phyloP scores from a whole-genome alignment of 257 asterid genomes.

The Fraxinus quadrangulata region DNA sequence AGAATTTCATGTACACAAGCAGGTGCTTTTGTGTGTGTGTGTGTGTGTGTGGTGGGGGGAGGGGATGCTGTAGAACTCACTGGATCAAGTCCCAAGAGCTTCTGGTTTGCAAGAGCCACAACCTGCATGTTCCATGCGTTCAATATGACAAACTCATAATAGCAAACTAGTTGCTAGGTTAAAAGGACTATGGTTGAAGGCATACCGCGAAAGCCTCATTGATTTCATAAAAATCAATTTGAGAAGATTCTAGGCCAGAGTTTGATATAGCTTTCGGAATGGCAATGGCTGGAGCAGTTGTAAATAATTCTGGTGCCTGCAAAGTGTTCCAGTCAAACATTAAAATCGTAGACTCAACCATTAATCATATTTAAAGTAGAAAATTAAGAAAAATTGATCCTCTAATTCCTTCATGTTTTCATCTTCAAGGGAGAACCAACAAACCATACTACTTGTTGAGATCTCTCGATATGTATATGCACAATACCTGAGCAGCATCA shows the following conservation, averaged over 20 bases:
- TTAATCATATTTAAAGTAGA: conserved; percentile 6
- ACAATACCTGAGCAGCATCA: conserved; percentile 92
- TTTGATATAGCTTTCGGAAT: conserved; percentile 89
- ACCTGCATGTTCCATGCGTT: conserved; percentile 53
- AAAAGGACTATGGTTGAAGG: conserved; percentile 23
- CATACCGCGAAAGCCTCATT: conserved; percentile 95
- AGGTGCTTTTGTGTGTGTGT: neutral
- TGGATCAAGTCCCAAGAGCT: conserved; percentile 65
- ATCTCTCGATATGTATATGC: neutral
- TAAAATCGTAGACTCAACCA: conserved; percentile 9
- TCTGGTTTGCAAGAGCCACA: conserved; percentile 96
- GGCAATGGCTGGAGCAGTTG: conserved; percentile 95
- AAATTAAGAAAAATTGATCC: conserved; percentile 1
- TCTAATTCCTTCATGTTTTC: neutral
- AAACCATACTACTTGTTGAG: neutral
- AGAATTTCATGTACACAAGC: neutral
- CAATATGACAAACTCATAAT: conserved; percentile 2
- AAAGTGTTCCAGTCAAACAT: conserved; percentile 22
- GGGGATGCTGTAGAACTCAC: conserved; percentile 47
- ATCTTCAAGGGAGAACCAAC: neutral
- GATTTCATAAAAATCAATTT: conserved; percentile 87
- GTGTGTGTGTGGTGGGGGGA: neutral
- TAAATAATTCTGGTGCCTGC: conserved; percentile 96
- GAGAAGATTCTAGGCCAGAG: conserved; percentile 81
- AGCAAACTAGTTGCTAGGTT: neutral